A percentile compares a stretch with the other conserved stretches of the same genome.
Conservation (phyloP, 2,329 filamentous ascomycete species). For the Bimuria novae-zelandiae region DNA sequence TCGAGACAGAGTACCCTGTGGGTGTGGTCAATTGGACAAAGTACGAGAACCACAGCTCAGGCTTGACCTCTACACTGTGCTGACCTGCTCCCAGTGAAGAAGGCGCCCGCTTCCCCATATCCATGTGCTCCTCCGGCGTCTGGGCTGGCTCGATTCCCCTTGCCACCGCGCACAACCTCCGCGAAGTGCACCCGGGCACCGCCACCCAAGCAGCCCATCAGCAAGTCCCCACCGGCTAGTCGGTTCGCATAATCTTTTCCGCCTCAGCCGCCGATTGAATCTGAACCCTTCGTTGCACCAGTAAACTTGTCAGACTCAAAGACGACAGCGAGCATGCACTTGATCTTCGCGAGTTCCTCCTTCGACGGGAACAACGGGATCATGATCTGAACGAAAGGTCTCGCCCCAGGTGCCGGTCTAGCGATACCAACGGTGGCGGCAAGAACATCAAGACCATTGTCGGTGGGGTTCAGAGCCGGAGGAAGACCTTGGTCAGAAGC, state of each 20-base stretch:
- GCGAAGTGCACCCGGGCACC: constrained; percentile 64
- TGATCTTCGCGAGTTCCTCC: not conserved
- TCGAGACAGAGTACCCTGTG: constrained; percentile 72
- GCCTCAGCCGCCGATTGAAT: not conserved
- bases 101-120: constrained; percentile 77
- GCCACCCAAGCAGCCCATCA: constrained; percentile 58
- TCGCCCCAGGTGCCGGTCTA: not conserved
- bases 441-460: no score
- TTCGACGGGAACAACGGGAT: not conserved
- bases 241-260: not conserved
- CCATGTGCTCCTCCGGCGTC: constrained; percentile 75
- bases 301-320: not conserved
- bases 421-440: not conserved
- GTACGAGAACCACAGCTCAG: constrained; percentile 37
- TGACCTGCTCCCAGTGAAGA: constrained; percentile 65
- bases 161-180: constrained; percentile 62
- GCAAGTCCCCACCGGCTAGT: no score
- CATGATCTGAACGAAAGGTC: not conserved
- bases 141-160: constrained; percentile 73
- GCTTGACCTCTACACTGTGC: not conserved
- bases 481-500: not conserved
- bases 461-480: not conserved
- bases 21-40: constrained; percentile 82
- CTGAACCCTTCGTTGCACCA: not conserved
- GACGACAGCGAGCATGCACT: not conserved